Evolutionary conservation across 1,284 basidiomycete species (phyloP).

Genomic region (Peniophora sp.): DNA sequence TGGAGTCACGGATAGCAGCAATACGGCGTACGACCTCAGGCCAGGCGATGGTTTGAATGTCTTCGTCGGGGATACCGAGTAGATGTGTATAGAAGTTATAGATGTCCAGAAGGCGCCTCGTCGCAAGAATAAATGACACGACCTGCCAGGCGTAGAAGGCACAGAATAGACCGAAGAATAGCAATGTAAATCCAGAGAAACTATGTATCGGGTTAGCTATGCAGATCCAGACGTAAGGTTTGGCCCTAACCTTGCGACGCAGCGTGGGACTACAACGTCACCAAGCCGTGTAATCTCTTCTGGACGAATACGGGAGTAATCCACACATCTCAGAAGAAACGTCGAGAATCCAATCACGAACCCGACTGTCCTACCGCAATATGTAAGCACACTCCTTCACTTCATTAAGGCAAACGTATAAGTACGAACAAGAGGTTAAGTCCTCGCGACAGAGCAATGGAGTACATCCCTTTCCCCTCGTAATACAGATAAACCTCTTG

Average conservation of each 20-base stretch:
- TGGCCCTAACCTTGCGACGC: slow-evolving; percentile 65
- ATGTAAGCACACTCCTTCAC: slow-evolving; percentile 12
- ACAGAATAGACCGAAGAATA: slow-evolving; percentile 80
- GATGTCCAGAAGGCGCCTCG: slow-evolving; percentile 82
- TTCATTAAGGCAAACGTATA: slow-evolving; percentile 12
- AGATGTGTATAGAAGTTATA: slow-evolving; percentile 86
- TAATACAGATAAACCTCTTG: slow-evolving; percentile 97
- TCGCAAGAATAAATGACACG: slow-evolving; percentile 51
- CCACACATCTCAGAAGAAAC: slow-evolving; percentile 91
- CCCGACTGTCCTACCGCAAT: slow-evolving; percentile 72
- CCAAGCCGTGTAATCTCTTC: slow-evolving; percentile 60
- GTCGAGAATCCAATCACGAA: slow-evolving; percentile 97
- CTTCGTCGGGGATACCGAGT: slow-evolving; percentile 76
- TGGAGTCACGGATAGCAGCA: slow-evolving; percentile 81
- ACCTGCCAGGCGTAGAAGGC: slow-evolving; percentile 78
- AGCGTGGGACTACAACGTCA: slow-evolving; percentile 75
- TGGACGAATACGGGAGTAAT: slow-evolving; percentile 74
- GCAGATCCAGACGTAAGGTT: slow-evolving; percentile 2
- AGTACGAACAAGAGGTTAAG: slow-evolving; percentile 84
- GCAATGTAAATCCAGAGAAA: slow-evolving; percentile 73
- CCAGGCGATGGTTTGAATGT: slow-evolving; percentile 98
- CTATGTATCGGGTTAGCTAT: slow-evolving; percentile 28
- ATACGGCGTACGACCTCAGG: slow-evolving; percentile 89
- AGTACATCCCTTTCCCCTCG: slow-evolving; percentile 91
- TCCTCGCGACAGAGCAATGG: slow-evolving; percentile 82